Percentiles rank a stretch among this genome's conserved stretches.
Conservation (phyloP, 2,329 filamentous ascomycete species). For the Neofusicoccum ribis region DNA sequence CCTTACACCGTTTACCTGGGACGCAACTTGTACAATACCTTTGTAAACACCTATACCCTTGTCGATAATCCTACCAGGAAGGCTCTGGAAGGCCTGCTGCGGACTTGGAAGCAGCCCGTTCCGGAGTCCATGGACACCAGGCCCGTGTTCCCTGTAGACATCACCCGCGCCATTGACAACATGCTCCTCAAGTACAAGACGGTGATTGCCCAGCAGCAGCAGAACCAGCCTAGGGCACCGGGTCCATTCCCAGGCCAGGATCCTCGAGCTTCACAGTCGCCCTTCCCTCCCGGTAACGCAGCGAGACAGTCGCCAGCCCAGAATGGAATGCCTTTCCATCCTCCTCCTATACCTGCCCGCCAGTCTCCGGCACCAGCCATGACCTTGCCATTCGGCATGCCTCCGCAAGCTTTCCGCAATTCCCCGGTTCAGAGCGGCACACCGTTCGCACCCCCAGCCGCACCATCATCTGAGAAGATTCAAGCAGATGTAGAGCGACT, state of each 20-base stretch:
- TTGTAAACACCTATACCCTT: slow-evolving; percentile 93
- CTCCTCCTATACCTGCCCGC: slow-evolving; percentile 29
- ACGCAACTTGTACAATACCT: slow-evolving; percentile 86
- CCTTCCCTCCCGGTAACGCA: slow-evolving; percentile 7
- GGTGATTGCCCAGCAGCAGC: slow-evolving; percentile 60
- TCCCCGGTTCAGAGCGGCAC: slow-evolving; percentile 11
- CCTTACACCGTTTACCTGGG: slow-evolving; percentile 96
- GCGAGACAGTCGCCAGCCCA: slow-evolving; percentile 25
- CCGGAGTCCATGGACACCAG: slow-evolving; percentile 90
- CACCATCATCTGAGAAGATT: slow-evolving; percentile 59
- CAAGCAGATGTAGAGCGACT: slow-evolving; percentile 81
- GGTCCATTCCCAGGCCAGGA: slow-evolving; percentile 9
- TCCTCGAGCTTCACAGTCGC: slow-evolving; percentile 6
- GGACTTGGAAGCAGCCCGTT: slow-evolving; percentile 96
- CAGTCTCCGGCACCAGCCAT: slow-evolving; percentile 36
- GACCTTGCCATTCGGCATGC: slow-evolving; percentile 14
- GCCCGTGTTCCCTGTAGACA: slow-evolving; percentile 85
- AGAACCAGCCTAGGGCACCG: slow-evolving; percentile 46
- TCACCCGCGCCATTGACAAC: slow-evolving; percentile 89
- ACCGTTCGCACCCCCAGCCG: slow-evolving; percentile 46
- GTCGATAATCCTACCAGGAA: slow-evolving; percentile 80
- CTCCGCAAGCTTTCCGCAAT: slow-evolving; percentile 19
- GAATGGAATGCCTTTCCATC: slow-evolving; percentile 30
- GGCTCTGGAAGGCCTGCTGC: slow-evolving; percentile 95
- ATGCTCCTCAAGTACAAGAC: slow-evolving; percentile 81